Evolutionary conservation across 768 basidiomycete species (phyloP), one percentile per base, ranked within the genome.

Genomic region (Piloderma croceum): DNA sequence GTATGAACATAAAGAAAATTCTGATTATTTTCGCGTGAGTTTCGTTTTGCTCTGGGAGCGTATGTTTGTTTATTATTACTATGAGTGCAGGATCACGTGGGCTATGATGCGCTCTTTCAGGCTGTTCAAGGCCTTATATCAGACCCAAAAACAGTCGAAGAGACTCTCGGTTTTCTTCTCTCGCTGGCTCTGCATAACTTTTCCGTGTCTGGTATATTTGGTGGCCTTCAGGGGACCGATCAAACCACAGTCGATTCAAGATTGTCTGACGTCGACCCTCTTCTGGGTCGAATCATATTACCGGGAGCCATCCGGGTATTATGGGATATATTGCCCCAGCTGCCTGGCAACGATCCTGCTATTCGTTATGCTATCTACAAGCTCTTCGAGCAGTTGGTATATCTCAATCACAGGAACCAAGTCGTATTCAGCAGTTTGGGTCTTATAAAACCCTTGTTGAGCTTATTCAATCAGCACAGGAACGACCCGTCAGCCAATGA

Each of bases 111-210:
- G 1, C 66, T 92, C 31, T 65, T 69, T 7, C 70, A 79, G 38
- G 79, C 88, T 0, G 59, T 86, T 15, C 58, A 67, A 21, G 63
- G 66, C 3, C 72, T 87, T 35, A 61, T 79, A 22, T 57, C 63
- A 17, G 70, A 76, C 43, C 52, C 60, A 15, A 53, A 58, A 38
- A 74, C 74, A 1, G 59, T 70, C 17, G 73, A 79, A 38, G 70
- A 74, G 37, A 75, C 76, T 0, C 58, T 87, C 7, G 85, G 85
- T 4, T 76, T 81, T 45, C 63, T 90, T 3, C 71, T 89, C 7
- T 74, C 77, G 1, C 68, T 92, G 31, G 71, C 83, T 0, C 58
- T 87, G 19, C 70, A 77, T 43, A 74, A 89, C 52, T 81, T 86
- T 48, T 66, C 74, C 2, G 49, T 81, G 15, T 64, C 71, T 9